Percentiles rank a stretch among this genome's conserved stretches.
phyloP scores from a whole-genome alignment of 805 yeast genomes.

The Lipomyces japonicus region DNA sequence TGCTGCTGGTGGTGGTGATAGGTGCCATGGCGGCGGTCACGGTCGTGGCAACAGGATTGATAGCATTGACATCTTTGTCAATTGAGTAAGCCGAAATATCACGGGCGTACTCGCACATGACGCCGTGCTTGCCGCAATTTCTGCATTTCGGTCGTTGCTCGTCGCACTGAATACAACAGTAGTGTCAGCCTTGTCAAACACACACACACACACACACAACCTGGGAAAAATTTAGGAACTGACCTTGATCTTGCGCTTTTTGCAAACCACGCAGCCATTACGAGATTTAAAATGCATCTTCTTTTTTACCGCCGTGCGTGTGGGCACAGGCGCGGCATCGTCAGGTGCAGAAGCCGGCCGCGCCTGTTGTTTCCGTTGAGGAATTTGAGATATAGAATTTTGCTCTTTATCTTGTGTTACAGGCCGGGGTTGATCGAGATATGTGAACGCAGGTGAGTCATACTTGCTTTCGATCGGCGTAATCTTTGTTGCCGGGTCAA shows the following conservation, averaged over 20 bases:
- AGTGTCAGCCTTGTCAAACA: neutral
- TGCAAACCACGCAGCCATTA: conserved; percentile 16
- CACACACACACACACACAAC: too few relatives aligned
- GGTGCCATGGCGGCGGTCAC: neutral
- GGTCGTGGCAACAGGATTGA: too few relatives aligned
- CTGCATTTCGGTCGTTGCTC: conserved; percentile 14
- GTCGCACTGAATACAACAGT: conserved; percentile 10
- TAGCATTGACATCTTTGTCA: neutral
- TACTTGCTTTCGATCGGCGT: too few relatives aligned
- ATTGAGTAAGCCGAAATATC: neutral
- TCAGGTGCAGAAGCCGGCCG: neutral
- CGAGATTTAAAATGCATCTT: conserved; percentile 14
- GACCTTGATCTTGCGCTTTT: conserved; percentile 18
- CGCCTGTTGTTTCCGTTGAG: too few relatives aligned
- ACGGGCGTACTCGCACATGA: conserved; percentile 12
- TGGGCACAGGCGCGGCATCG: neutral
- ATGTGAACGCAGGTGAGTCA: too few relatives aligned
- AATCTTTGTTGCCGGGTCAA: too few relatives aligned
- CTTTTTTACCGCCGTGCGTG: conserved; percentile 1
- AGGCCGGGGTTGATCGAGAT: too few relatives aligned
- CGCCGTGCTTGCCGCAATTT: conserved; percentile 15
- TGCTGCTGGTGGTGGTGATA: too few relatives aligned
- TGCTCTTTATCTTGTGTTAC: too few relatives aligned
- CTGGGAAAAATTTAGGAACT: neutral
- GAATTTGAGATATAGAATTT: too few relatives aligned